Evolutionary conservation across 495 filamentous ascomycete genomes (phyloP), one percentile per base, ranked within the genome.

Genomic region (Talaromyces wortmannii): DNA sequence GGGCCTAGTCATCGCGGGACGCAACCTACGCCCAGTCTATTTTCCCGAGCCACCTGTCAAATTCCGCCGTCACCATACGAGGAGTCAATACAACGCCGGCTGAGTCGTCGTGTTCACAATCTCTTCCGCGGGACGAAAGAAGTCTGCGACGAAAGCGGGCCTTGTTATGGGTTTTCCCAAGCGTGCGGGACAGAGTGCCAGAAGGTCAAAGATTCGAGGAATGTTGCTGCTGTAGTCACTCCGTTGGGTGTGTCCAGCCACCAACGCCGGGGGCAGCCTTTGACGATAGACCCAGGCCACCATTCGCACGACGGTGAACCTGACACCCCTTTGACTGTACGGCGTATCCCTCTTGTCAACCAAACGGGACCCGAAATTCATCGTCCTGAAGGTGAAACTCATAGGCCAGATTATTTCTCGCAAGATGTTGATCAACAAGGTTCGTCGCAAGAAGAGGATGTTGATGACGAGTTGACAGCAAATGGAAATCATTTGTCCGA

Each of bases 101-200:
- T 49, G 4, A 53, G 55, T 68, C 66, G 30, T 66, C 67, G 5
- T 64, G 61, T 7, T 59, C 68, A 7, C 58, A 63, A 1, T 61
- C 66, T 10, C 17, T 60, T n/a, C 60, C 83, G 80, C 56, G 84
- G 85, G 44, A 83, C 78, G 30, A 89, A 90, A 60, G 47, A 77
- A 0, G 72, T 81, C 32, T 95, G 91, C 60, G 88, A 91, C 52
- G 81, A 85, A 57, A 66, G 78, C 50, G 90, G 88, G 0, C 86
- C 87, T 0, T 96, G 91, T 62, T 92, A 80, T 57, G 91, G 91
- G 7, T 91, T 88, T 61, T 85, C 88, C 0, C 88, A 95, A 64
- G 87, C 89, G 5, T 96, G 91, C 63, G 90, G 89, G 0, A 83
- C 83, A 57, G 87, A 94, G 62, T 95, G 91, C 69, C 83, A 40